Evolutionary conservation across 345 rosid species (phyloP).

Genomic region (Euphorbia pulcherrima): DNA sequence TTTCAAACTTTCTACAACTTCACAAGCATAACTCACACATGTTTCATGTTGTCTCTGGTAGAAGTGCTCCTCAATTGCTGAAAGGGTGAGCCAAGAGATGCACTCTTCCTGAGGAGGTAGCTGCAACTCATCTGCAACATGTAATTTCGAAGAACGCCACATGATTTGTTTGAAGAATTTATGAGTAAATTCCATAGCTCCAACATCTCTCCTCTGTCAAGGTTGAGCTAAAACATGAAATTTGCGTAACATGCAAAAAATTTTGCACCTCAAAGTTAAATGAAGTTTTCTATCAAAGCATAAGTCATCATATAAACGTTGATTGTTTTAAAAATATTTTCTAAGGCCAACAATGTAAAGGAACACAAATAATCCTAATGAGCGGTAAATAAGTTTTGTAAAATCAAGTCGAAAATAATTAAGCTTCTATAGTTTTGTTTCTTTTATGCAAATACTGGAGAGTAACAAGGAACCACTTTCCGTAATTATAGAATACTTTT

Average conservation of each 20-base stretch:
- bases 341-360: too few species aligned
- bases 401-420: too few species aligned
- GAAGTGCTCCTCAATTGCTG: constrained; percentile 90
- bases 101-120: constrained; percentile 92
- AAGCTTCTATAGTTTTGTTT: too few species aligned
- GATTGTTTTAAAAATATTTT: too few species aligned
- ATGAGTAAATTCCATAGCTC: constrained; percentile 78
- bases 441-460: too few species aligned
- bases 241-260: constrained; percentile 6
- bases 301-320: too few species aligned
- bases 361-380: too few species aligned
- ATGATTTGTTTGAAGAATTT: constrained; percentile 69
- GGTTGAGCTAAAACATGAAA: constrained; percentile 8
- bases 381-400: too few species aligned
- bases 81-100: constrained; percentile 78
- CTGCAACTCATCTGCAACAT: constrained; percentile 87
- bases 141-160: constrained; percentile 95
- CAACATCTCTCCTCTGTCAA: constrained; percentile 60
- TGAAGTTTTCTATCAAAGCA: too few species aligned
- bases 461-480: too few species aligned
- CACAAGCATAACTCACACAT: constrained; percentile 83
- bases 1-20: constrained; percentile 78
- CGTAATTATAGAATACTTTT: not conserved
- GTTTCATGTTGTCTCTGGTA: constrained; percentile 96
- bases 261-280: constrained; percentile 11